Base-by-base conservation (phyloP, 1,284 basidiomycete species). In the Sporisorium exsertum region DNA sequence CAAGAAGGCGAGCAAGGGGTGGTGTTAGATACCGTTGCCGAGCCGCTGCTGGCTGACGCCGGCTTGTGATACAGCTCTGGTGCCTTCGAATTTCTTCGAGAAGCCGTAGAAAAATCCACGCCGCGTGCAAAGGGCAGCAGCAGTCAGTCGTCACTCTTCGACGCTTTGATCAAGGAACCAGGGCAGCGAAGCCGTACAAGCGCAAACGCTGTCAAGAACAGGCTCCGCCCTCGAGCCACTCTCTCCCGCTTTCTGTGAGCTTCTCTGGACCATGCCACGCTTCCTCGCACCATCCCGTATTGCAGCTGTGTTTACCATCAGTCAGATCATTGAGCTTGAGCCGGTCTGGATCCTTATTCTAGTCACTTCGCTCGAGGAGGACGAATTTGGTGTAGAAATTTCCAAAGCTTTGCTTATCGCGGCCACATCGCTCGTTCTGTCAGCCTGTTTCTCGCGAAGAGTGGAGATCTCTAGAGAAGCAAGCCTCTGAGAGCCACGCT, bases 61-160 rank as follows among this genome's bases (percentile, higher is more conserved):
- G n/a, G 33, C 29, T 22, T 33, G 27, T 35, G 42, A 7, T 29
- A 55, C 60, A 56, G 52, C 50, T 50, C 26, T 40, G 37, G 27
- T 42, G 60, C 52, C 52, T 35, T 20, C 20, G 58, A 54, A 54
- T 54, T 42, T 55, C 53, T 55, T 55, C 53, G 53, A 45, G 53
- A 55, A 45, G 22, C 24, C 27, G 10, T 45, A 15, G n/a, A 27
- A 42, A 42, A 37, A 12, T 45, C 20, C 43, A 15, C n/a, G n/a
- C n/a, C n/a, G n/a, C n/a, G n/a, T n/a, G n/a, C n/a, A n/a, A n/a
- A n/a, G n/a, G n/a, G n/a, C n/a, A n/a, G n/a, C n/a, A n/a, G n/a
- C n/a, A n/a, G n/a, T n/a, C n/a, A n/a, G 43, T 45, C 43, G 43
- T 45, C 43, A 20, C 22, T 22, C 5, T 24, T 26, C 22, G 45